Base-by-base conservation (phyloP, 371 early-diverging fungal genomes). In the Mucor racemosus region DNA sequence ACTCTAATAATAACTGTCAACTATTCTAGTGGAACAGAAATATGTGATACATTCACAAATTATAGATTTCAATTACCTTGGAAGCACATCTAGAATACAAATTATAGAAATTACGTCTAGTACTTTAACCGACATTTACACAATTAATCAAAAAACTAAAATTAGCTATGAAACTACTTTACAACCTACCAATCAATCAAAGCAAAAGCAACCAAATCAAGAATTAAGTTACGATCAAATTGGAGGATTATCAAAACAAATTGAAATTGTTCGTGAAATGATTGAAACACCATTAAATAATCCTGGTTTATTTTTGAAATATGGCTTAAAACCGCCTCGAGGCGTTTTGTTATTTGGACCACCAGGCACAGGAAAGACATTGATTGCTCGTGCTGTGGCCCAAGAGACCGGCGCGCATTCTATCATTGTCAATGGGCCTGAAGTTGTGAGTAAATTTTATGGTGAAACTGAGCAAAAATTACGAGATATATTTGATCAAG, bases 331-430 rank as follows among this genome's bases (percentile, higher is more conserved):
- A 67, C 94, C 96, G 39, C 98, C 95, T 21, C 84, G 91, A 46
- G 99, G 98, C 7, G 91, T 96, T 0, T 77, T 98, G 31, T 75
- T 99, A 5, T 96, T 92, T 75, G 99, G 99, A 0, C 99, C 99
- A 46, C 97, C 99, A 19, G 99, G 99, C 17, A 99, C 99, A 11
- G 99, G 99, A 17, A 99, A 99, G 75, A 98, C 99, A 0, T 82
- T 98, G 68, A 86, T 99, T 36, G 98, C 96, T 0, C 87, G 94
- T 54, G 93, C 95, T 19, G 94, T 97, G 0, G 98, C 97, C 0
- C 77, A 90, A 34, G 92, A 94, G 63, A 92, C 94, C 13, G 87
- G 88, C 0, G 93, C 95, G 0, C 88, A 92, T 71, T 88, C 94
- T 17, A 92, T 95, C 9, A 78, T 90, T 17, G 89, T 99, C 38